These are phyloP conservation scores for Tagetes erecta DNA, from an alignment of 129 eudicot species.

Conservation along the genomic window DNA sequence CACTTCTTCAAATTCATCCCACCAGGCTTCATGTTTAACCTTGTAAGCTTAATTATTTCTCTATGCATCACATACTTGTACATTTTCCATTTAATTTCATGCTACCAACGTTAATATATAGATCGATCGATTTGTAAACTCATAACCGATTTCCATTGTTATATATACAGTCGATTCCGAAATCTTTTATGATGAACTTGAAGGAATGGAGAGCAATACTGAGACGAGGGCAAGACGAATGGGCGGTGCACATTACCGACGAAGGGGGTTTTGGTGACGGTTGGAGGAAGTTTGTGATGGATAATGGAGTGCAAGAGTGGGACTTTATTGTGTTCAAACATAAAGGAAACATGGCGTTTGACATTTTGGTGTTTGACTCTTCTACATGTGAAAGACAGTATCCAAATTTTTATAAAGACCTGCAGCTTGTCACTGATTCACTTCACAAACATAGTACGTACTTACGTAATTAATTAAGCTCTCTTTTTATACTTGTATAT, in stretches of 20 bases:
- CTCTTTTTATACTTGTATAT: background rate
- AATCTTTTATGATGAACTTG: conserved; percentile 15
- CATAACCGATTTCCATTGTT: no score
- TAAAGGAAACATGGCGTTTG: conserved; percentile 32
- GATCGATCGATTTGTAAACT: no score
- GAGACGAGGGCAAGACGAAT: conserved; percentile 16
- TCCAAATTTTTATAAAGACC: background rate
- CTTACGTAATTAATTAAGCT: background rate
- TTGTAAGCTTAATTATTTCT: conserved; percentile 15
- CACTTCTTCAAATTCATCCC: conserved; percentile 35
- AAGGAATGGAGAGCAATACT: conserved; percentile 2
- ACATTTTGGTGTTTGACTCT: conserved; percentile 39
- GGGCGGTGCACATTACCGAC: conserved; percentile 29
- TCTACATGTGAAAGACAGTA: conserved; percentile 28
- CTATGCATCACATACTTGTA: background rate
- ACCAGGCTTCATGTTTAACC: conserved; percentile 14
- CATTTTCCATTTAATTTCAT: background rate
- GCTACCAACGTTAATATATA: no score
- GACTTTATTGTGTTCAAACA: conserved; percentile 42
- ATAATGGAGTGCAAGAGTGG: conserved; percentile 30
- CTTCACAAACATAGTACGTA: conserved; percentile 7
- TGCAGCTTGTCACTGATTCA: background rate
- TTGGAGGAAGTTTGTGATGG: conserved; percentile 34
- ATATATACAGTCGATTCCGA: conserved; percentile 27
- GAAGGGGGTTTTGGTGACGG: conserved; percentile 25